Evolutionary conservation across 352 stramenopile genomes (phyloP).

Genomic region (Pythium scleroteichum): DNA sequence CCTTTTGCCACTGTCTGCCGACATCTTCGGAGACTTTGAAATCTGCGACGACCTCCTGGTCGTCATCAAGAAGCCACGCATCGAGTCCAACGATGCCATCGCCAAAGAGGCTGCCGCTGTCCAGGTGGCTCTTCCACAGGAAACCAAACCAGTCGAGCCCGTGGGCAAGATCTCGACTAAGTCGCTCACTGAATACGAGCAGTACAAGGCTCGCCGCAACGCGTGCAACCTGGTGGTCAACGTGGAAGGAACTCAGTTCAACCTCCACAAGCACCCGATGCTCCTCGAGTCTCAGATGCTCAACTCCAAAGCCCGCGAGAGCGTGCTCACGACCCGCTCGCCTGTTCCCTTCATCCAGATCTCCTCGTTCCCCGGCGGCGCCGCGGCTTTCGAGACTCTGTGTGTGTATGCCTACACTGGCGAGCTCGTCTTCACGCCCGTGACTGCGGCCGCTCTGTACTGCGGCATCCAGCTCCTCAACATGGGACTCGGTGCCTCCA

Average conservation of each 20-base stretch:
- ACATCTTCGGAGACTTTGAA: constrained; percentile 21
- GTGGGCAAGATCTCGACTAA: constrained; percentile 18
- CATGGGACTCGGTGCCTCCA: constrained; percentile 41
- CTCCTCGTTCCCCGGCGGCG: constrained; percentile 50
- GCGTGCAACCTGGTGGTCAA: constrained; percentile 67
- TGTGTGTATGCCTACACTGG: constrained; percentile 72
- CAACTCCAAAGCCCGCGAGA: constrained; percentile 38
- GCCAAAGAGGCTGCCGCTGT: not conserved
- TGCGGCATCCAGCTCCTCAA: constrained; percentile 45
- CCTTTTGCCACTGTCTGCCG: constrained; percentile 19
- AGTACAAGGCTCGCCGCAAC: constrained; percentile 40
- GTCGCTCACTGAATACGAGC: constrained; percentile 55
- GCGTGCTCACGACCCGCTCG: constrained; percentile 19
- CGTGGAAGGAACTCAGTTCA: constrained; percentile 65
- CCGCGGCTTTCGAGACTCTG: constrained; percentile 61
- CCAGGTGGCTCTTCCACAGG: not conserved
- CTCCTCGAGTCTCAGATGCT: constrained; percentile 52
- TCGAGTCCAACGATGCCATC: not conserved
- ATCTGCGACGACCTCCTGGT: constrained; percentile 25
- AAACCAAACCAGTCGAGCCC: not conserved
- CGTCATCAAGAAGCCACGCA: constrained; percentile 22
- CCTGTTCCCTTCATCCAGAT: constrained; percentile 47
- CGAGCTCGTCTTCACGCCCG: constrained; percentile 37
- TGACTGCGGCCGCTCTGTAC: constrained; percentile 35
- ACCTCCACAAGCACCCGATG: constrained; percentile 72